Percentiles rank a stretch among this genome's conserved stretches.
These are phyloP conservation scores for Nakazawaea molendinolei DNA, from an alignment of 805 yeast species.

Conservation along the genomic window DNA sequence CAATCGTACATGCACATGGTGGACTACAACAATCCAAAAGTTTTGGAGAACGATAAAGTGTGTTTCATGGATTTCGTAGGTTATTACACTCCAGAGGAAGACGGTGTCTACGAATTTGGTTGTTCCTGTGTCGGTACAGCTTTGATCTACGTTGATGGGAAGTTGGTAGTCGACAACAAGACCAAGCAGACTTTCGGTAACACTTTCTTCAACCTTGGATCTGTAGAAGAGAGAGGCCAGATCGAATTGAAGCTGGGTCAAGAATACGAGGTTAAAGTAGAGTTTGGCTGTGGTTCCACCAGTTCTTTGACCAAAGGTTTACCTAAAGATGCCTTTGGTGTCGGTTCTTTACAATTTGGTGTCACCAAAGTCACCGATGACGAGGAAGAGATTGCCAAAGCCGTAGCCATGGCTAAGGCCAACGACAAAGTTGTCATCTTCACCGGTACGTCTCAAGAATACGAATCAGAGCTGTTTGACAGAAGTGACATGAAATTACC, in stretches of 20 bases:
- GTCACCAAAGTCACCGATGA: conserved; percentile 21
- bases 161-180: conserved; percentile 38
- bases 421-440: conserved; percentile 48
- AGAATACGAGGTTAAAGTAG: conserved; percentile 30
- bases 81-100: conserved; percentile 28
- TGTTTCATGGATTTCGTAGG: conserved; percentile 35
- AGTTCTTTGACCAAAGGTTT: conserved; percentile 24
- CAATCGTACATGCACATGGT: conserved; percentile 14
- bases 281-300: conserved; percentile 35
- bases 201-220: conserved; percentile 35
- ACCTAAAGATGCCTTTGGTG: conserved; percentile 19
- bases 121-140: conserved; percentile 36
- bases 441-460: conserved; percentile 47
- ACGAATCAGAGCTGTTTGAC: conserved; percentile 58
- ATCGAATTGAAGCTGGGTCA: conserved; percentile 26
- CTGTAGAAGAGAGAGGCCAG: conserved; percentile 27
- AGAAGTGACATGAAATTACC: conserved; percentile 46
- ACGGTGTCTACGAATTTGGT: conserved; percentile 33
- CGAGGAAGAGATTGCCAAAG: conserved; percentile 29
- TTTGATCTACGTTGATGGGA: conserved; percentile 32
- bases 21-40: conserved; percentile 18
- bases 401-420: conserved; percentile 40
- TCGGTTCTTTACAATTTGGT: conserved; percentile 31
- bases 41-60: conserved; percentile 16
- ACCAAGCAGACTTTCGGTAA: conserved; percentile 33